Conservation (phyloP, 106 monocot species). For the Phalaenopsis aphrodite region DNA sequence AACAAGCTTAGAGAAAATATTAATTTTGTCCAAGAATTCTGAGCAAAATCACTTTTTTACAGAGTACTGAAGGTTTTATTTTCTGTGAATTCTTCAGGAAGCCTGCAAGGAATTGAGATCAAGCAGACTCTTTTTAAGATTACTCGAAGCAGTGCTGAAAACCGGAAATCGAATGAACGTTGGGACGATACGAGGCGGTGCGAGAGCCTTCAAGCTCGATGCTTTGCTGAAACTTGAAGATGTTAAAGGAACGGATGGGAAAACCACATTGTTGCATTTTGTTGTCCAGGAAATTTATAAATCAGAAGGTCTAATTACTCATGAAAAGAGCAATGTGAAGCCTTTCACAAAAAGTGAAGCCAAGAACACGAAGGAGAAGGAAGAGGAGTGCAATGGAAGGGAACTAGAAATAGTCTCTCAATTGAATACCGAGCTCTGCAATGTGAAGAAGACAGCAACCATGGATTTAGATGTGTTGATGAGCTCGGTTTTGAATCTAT, state of each 20-base stretch:
- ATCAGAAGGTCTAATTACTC: slow-evolving; percentile 25
- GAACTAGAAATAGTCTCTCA: slow-evolving; percentile 60
- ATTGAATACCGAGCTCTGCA: slow-evolving; percentile 63
- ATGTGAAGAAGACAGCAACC: slow-evolving; percentile 75
- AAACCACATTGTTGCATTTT: slow-evolving; percentile 89
- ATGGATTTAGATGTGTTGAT: slow-evolving; percentile 59
- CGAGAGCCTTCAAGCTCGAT: slow-evolving; percentile 92
- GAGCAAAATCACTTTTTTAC: no score
- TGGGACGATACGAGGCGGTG: slow-evolving; percentile 82
- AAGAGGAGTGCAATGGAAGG: slow-evolving; percentile 23
- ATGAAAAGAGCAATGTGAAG: slow-evolving; percentile 10
- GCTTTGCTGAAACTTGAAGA: slow-evolving; percentile 81
- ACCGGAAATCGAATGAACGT: slow-evolving; percentile 94
- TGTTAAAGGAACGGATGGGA: slow-evolving; percentile 89
- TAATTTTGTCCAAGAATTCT: no score
- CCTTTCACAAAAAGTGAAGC: neutral
- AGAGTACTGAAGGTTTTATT: neutral
- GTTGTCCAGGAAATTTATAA: slow-evolving; percentile 83
- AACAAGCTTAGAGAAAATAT: no score
- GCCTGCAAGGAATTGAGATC: slow-evolving; percentile 88
- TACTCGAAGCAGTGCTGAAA: slow-evolving; percentile 87
- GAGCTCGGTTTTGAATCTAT: slow-evolving; percentile 56
- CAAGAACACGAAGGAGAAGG: slow-evolving; percentile 21
- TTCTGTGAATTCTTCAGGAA: slow-evolving; percentile 38
- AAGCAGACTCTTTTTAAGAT: slow-evolving; percentile 68